Percentiles rank a stretch among this genome's conserved stretches.
phyloP scores from a whole-genome alignment of 805 yeast species.

The Candida sphagnicola region DNA sequence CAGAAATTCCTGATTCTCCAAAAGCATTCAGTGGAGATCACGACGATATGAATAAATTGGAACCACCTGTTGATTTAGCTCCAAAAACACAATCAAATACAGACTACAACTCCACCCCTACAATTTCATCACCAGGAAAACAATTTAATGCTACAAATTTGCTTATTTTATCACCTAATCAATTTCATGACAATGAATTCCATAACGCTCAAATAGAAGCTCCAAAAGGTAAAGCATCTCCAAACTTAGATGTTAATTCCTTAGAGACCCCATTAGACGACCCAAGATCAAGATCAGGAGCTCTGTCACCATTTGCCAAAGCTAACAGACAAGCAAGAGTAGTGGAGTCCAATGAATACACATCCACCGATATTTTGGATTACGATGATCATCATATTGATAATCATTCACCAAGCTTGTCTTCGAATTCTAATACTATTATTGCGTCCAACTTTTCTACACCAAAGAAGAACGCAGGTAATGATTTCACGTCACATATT shows the following conservation, averaged over 20 bases:
- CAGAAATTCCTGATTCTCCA: conserved; percentile 15
- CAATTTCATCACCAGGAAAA: conserved; percentile 6
- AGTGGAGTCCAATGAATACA: conserved; percentile 29
- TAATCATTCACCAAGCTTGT: neutral
- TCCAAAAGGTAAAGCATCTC: conserved; percentile 4
- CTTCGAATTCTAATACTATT: conserved; percentile 4
- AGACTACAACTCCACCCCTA: neutral
- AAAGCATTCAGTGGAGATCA: neutral
- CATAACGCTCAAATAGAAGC: conserved; percentile 16
- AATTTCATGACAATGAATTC: conserved; percentile 30
- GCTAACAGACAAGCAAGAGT: conserved; percentile 44
- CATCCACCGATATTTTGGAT: conserved; percentile 8
- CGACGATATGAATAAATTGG: conserved; percentile 7
- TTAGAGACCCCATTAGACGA: conserved; percentile 14
- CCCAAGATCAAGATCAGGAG: conserved; percentile 20
- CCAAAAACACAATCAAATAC: conserved; percentile 5
- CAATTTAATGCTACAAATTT: conserved; percentile 21
- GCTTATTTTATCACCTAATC: conserved; percentile 36
- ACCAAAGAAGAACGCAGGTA: conserved; percentile 12
- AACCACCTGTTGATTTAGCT: conserved; percentile 15
- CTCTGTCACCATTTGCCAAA: conserved; percentile 39
- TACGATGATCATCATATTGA: conserved; percentile 4
- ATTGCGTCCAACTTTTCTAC: conserved; percentile 4
- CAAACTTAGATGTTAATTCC: conserved; percentile 1
- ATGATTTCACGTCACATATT: neutral